phyloP scores from a whole-genome alignment of 768 basidiomycete genomes.

The Crepidotus variabilis region DNA sequence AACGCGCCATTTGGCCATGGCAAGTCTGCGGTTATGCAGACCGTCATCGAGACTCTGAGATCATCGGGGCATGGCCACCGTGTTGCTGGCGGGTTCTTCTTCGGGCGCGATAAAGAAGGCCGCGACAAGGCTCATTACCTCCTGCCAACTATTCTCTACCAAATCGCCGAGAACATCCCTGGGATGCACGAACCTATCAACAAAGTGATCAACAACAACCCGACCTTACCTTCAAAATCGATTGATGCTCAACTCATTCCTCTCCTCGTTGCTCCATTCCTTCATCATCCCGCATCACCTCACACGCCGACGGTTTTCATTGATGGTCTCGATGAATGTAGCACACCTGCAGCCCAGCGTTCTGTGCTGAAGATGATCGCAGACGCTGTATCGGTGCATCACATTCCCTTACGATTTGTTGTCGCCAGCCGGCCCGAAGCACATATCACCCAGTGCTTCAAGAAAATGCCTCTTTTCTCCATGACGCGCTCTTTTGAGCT shows the following conservation, averaged over 20 bases:
- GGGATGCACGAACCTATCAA: conserved; percentile 1
- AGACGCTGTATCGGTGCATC: not conserved
- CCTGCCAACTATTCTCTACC: conserved; percentile 13
- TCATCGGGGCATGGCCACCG: not conserved
- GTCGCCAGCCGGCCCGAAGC: not conserved
- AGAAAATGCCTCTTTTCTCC: not conserved
- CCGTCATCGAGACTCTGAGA: conserved; percentile 9
- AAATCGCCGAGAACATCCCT: conserved; percentile 11
- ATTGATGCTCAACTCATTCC: not conserved
- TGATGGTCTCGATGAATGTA: conserved; percentile 16
- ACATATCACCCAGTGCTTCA: not conserved
- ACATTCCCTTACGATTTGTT: not conserved
- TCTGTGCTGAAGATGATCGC: not conserved
- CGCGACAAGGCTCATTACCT: conserved; percentile 4
- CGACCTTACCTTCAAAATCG: conserved; percentile 1
- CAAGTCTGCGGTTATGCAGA: conserved; percentile 14
- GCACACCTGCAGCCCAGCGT: not conserved
- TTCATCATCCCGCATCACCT: too few species aligned
- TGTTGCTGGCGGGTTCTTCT: conserved; percentile 14
- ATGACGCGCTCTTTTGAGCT: not conserved
- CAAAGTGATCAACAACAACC: conserved; percentile 4
- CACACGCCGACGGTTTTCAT: conserved; percentile 7
- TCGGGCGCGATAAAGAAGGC: conserved; percentile 4
- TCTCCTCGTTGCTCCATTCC: not conserved
- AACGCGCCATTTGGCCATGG: conserved; percentile 14